Percentiles rank a stretch among this genome's conserved stretches.
These are phyloP conservation scores for Pseudogymnoascus sp. DNA, from an alignment of 2,329 filamentous ascomycete species.

Conservation along the genomic window DNA sequence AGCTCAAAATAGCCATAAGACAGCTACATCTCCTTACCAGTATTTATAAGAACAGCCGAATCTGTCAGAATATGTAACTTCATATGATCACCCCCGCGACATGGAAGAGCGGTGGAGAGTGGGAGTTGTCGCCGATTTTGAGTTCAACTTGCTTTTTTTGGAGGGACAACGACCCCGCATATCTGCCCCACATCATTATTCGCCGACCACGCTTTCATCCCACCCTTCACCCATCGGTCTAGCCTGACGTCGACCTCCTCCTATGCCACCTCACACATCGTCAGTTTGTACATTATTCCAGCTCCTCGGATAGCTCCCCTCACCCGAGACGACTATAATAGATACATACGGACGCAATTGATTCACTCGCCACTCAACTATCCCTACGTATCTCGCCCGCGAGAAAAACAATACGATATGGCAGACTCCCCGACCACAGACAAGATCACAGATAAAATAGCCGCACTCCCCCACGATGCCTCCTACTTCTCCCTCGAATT, in stretches of 20 bases:
- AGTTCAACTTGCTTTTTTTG: constrained; percentile 9
- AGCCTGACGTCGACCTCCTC: constrained; percentile 4
- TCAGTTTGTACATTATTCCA: background rate
- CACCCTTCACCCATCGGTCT: constrained; percentile 3
- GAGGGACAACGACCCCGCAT: constrained; percentile 8
- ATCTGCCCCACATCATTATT: constrained; percentile 10
- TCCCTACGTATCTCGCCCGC: background rate
- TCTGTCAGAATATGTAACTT: background rate
- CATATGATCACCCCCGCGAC: background rate
- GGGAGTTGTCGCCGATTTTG: background rate
- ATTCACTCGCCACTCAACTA: constrained; percentile 1
- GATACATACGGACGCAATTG: background rate
- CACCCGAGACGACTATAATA: background rate
- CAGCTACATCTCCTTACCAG: background rate
- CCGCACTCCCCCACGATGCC: constrained; percentile 70
- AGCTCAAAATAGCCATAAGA: background rate
- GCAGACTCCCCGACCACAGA: constrained; percentile 35
- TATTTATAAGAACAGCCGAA: background rate
- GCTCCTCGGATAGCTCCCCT: background rate
- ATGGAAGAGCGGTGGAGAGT: background rate
- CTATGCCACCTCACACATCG: constrained; percentile 10
- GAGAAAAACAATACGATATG: background rate
- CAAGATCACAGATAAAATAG: constrained; percentile 92
- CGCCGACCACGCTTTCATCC: constrained; percentile 5
- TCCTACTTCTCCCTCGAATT: constrained; percentile 97